phyloP scores from a whole-genome alignment of 2,329 filamentous ascomycete genomes.

The Verruconis gallopava region DNA sequence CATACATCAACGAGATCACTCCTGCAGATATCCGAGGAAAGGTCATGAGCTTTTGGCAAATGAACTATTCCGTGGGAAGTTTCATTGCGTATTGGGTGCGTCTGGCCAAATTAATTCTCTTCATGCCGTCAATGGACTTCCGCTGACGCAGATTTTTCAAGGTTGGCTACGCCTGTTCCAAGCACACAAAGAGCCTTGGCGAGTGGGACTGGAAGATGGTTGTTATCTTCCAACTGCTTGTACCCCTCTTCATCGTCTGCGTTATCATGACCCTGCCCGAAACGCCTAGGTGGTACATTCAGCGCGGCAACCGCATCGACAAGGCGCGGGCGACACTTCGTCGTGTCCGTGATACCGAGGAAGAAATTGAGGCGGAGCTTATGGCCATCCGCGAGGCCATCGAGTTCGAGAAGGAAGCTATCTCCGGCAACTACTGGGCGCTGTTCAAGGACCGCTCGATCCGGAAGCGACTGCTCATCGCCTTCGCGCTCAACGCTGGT shows the following conservation, averaged over 20 bases:
- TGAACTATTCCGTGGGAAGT: conserved; percentile 52
- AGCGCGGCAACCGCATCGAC: conserved; percentile 46
- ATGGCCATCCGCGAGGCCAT: conserved; percentile 53
- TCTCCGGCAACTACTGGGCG: conserved; percentile 48
- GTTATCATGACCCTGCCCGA: conserved; percentile 55
- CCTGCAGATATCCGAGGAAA: conserved; percentile 51
- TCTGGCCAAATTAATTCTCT: background rate
- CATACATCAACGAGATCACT: conserved; percentile 58
- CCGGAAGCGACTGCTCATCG: conserved; percentile 52
- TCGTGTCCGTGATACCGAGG: conserved; percentile 49
- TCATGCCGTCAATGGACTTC: background rate
- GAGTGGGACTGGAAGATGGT: conserved; percentile 65
- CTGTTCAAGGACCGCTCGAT: conserved; percentile 59
- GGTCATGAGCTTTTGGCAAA: conserved; percentile 59
- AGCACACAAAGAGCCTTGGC: conserved; percentile 43
- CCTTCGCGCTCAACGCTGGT: conserved; percentile 54
- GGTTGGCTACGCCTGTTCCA: conserved; percentile 42
- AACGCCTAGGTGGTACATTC: conserved; percentile 55
- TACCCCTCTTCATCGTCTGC: conserved; percentile 48
- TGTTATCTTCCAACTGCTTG: conserved; percentile 59
- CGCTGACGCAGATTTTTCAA: background rate
- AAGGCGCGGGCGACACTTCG: conserved; percentile 44
- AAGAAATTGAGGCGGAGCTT: conserved; percentile 55
- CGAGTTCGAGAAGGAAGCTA: conserved; percentile 58
- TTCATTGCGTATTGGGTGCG: conserved; percentile 55